phyloP scores from a whole-genome alignment of 768 basidiomycete genomes.

The Cystobasidium ongulense region DNA sequence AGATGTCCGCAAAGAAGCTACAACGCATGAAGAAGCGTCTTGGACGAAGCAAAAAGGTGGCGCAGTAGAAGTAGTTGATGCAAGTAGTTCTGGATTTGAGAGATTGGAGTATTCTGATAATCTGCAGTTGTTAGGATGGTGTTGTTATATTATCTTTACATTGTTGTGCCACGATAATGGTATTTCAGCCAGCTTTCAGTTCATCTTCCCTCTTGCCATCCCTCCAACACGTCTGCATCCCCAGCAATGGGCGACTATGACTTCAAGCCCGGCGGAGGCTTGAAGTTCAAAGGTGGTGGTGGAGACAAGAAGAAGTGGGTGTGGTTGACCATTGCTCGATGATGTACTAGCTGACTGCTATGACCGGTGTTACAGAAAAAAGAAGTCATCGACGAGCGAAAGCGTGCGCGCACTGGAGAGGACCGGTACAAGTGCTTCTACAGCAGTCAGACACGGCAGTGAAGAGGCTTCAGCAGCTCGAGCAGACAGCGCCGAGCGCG shows the following conservation, averaged over 20 bases:
- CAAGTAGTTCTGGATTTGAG: not conserved
- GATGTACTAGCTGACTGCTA: not conserved
- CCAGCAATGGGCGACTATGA: slow-evolving; percentile 29
- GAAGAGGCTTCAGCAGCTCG: not conserved
- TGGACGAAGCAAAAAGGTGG: slow-evolving; percentile 40
- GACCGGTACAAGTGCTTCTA: not conserved
- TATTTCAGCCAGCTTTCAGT: not conserved
- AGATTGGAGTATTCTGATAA: not conserved
- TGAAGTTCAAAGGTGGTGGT: slow-evolving; percentile 46
- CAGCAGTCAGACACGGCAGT: not conserved
- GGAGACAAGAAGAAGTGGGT: slow-evolving; percentile 77
- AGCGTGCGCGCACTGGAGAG: slow-evolving; percentile 3
- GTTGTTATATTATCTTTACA: not conserved
- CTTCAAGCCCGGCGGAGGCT: slow-evolving; percentile 7
- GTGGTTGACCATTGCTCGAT: slow-evolving; percentile 1
- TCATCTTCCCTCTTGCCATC: not conserved
- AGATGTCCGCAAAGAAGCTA: slow-evolving; percentile 42
- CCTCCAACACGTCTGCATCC: not conserved
- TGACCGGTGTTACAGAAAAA: slow-evolving; percentile 57
- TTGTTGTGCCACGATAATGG: not conserved
- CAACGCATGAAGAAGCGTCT: slow-evolving; percentile 42
- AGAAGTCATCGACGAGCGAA: slow-evolving; percentile 56
- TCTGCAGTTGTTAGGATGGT: not conserved
- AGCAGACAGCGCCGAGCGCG: not conserved
- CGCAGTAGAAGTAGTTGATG: slow-evolving; percentile 26